Evolutionary conservation across 129 eudicot species (phyloP), one percentile per base, ranked within the genome.

Genomic region (Mikania micrantha): DNA sequence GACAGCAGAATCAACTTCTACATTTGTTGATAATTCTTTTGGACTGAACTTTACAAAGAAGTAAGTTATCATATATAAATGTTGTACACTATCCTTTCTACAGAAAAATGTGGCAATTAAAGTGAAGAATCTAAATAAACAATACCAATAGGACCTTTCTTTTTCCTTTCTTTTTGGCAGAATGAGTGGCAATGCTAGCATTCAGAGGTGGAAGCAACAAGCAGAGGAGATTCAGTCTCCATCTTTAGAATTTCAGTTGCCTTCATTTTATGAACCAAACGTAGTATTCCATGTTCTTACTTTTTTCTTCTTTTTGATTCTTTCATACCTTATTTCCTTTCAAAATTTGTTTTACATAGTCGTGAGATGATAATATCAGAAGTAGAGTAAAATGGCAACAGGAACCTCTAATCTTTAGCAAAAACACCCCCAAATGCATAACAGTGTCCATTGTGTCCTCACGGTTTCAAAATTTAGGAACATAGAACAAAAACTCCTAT

Each of bases 161-260:
- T n/a, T n/a, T n/a, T n/a, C n/a, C n/a, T n/a, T n/a, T n/a, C n/a
- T n/a, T n/a, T n/a, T n/a, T n/a, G n/a, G 56, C 56, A 64, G 70
- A 24, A 42, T 41, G 39, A 41, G 70, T 41, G 70, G 56, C 56
- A n/a, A n/a, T 41, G 56, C 70, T 64, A 25, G 70, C 62, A 56
- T 56, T 38, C 20, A 56, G 28, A 56, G 38, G 62, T 56, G 36
- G 62, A 56, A 56, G 38, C 62, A 27, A 28, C 38, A 56, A 5
- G 5, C 3, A 3, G 19, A 56, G 62, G 62, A 56, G 10, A 13
- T 27, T 27, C 62, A 4, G 62, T 56, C 20, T 56, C 62, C 62
- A 56, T 11, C 9, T 27, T 12, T 56, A 28, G 28, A 27, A 56
- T 7, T 3, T 56, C 62, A 56, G 36, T 56, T 56, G 13, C 4